Evolutionary conservation across 768 basidiomycete species (phyloP).

Genomic region (Lactarius evosmus): DNA sequence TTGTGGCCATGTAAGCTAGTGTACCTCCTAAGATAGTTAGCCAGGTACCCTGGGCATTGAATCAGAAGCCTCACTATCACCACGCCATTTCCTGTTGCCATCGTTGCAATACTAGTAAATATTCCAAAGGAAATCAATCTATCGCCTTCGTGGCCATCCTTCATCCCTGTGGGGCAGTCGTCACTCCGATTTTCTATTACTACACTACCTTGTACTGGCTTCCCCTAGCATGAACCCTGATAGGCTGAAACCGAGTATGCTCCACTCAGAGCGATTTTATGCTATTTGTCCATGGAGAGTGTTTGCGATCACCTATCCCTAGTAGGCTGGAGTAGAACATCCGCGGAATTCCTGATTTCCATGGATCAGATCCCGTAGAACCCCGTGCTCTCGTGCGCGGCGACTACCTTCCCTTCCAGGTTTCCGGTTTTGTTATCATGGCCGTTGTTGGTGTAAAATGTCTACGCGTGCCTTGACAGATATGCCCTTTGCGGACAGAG

Average conservation of each 20-base stretch:
- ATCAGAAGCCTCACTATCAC: not conserved
- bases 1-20: not conserved
- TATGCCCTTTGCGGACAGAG: not conserved
- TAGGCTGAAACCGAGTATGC: not conserved
- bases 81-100: not conserved
- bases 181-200: not conserved
- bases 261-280: not conserved
- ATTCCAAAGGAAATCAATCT: not conserved
- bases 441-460: not conserved
- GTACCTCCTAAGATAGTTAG: not conserved
- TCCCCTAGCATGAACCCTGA: not conserved
- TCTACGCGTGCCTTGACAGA: not conserved
- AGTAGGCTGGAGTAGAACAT: not conserved
- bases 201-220: not conserved
- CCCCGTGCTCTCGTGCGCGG: not conserved
- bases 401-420: not conserved
- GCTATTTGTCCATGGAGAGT: not conserved
- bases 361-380: not conserved
- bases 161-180: not conserved
- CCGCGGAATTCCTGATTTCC: not conserved
- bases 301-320: not conserved
- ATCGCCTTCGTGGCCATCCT: not conserved
- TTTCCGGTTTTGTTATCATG: too few relatives aligned
- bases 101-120: constrained; percentile 4
- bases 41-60: not conserved